phyloP scores from a whole-genome alignment of 768 basidiomycete species.

The Agaricus subrufescens region DNA sequence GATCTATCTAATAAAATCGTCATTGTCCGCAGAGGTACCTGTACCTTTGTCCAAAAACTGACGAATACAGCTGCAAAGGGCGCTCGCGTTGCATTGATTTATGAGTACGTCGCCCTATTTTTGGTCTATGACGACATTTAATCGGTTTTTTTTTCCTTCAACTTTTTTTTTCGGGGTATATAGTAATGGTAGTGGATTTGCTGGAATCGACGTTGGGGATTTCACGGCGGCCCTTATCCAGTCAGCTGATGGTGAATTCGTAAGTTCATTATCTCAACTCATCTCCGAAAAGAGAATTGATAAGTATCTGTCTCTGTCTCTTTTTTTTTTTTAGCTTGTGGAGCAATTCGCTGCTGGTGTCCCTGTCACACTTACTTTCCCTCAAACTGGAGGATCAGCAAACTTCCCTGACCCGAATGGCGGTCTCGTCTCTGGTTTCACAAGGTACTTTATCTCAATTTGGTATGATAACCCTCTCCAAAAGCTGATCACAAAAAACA shows the following conservation, averaged over 20 bases:
- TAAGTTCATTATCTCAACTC: slow-evolving; percentile 18
- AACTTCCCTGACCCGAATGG: slow-evolving; percentile 46
- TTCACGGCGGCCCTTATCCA: slow-evolving; percentile 49
- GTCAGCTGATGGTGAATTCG: slow-evolving; percentile 51
- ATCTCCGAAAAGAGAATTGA: no score
- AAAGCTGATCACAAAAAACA: neutral
- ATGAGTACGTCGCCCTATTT: slow-evolving; percentile 38
- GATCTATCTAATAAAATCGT: slow-evolving; percentile 51
- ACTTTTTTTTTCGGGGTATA: no score
- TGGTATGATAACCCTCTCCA: neutral
- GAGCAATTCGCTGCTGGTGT: slow-evolving; percentile 42
- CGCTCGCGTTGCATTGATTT: slow-evolving; percentile 43
- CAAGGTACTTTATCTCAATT: slow-evolving; percentile 20
- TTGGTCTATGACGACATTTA: no score
- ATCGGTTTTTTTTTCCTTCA: no score
- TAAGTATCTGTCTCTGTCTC: no score
- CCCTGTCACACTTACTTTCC: slow-evolving; percentile 41
- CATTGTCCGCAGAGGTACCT: slow-evolving; percentile 55
- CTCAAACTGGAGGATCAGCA: slow-evolving; percentile 36
- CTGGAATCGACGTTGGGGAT: slow-evolving; percentile 36
- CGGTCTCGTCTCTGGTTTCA: slow-evolving; percentile 54
- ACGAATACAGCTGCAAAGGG: slow-evolving; percentile 51
- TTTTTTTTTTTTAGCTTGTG: slow-evolving; percentile 32
- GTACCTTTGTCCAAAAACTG: slow-evolving; percentile 53
- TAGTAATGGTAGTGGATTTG: slow-evolving; percentile 48